Percentiles rank a stretch among this genome's conserved stretches.
Evolutionary conservation across 306 rosid species (phyloP).

Genomic region (Datisca glomerata): DNA sequence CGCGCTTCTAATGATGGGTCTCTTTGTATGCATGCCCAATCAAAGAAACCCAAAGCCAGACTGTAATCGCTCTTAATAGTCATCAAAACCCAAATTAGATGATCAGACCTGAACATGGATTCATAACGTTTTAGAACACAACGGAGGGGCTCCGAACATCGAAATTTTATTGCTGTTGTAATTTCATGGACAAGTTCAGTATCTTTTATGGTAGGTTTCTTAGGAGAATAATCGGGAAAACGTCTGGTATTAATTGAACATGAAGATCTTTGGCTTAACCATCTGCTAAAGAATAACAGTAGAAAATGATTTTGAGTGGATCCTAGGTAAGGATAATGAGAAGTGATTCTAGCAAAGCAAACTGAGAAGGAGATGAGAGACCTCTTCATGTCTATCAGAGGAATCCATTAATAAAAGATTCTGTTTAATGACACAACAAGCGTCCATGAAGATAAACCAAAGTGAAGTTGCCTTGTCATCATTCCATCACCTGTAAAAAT

Average conservation of each 20-base stretch:
- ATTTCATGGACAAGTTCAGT: slow-evolving; percentile 47
- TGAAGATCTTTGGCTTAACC: slow-evolving; percentile 12
- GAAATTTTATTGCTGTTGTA: slow-evolving; percentile 46
- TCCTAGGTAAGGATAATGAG: slow-evolving; percentile 10
- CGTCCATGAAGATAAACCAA: slow-evolving; percentile 14
- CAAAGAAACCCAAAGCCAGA: slow-evolving; percentile 47
- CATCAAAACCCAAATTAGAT: slow-evolving; percentile 69
- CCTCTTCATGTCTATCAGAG: slow-evolving; percentile 47
- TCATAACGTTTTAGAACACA: slow-evolving; percentile 46
- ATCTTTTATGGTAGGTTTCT: slow-evolving; percentile 46
- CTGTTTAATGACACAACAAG: slow-evolving; percentile 4
- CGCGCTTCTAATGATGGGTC: slow-evolving; percentile 53
- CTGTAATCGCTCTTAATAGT: slow-evolving; percentile 40
- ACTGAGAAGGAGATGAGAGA: slow-evolving; percentile 16
- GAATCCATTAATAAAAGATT: slow-evolving; percentile 26
- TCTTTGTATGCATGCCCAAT: slow-evolving; percentile 53
- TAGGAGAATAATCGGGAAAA: slow-evolving; percentile 78
- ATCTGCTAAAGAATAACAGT: slow-evolving; percentile 11
- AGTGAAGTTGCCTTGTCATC: slow-evolving; percentile 17
- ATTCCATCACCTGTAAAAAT: slow-evolving; percentile 20
- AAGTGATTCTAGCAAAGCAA: slow-evolving; percentile 13
- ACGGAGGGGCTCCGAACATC: slow-evolving; percentile 53
- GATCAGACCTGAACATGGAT: slow-evolving; percentile 38
- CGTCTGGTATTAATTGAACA: slow-evolving; percentile 40
- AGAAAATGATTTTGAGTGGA: slow-evolving; percentile 10